Evolutionary conservation across 257 asterid genomes (phyloP), one percentile per base, ranked within the genome.

Genomic region (Nicotiana otophora): DNA sequence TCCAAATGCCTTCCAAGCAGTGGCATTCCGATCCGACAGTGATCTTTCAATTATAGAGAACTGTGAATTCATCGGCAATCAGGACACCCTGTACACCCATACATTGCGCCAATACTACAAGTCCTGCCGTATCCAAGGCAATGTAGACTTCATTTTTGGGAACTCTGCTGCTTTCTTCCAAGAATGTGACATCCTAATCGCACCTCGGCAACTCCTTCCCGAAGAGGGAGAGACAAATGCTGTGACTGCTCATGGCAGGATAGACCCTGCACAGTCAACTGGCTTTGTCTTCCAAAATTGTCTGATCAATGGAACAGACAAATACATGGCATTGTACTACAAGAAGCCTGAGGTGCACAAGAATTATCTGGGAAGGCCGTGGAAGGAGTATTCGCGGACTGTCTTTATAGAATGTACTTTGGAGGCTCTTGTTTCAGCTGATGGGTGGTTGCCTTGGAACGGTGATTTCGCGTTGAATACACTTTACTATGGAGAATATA

Each of bases 341-440:
- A 62, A 67, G 51, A 74, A 84, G 16, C 82, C 87, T 0, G 63
- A 33, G 39, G 72, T 19, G 53, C 84, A 81, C 69, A 48, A 80
- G 63, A 84, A 53, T 53, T 84, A 28, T 54, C 42, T 84, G 36
- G 87, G 87, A 15, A 54, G 87, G 79, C 87, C 87, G 12, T 84
- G 87, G 87, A 84, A 81, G 82, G 84, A 81, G 79, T 84, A 60
- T 53, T 84, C 87, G 23, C 74, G 87, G 87, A 84, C 84, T 19
- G 82, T 84, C 76, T 84, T 84, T 54, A 53, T 84, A 36, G 11
- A 39, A 0, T 84, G 87, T 84, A 66, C 55, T 10, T 67, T 84
- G 65, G 87, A 75, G 55, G 84, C 51, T 62, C 79, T 81, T 23
- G 55, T 81, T 19, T 42, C 48, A 42, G 48, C 81, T 11, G 67